Evolutionary conservation across 768 basidiomycete genomes (phyloP), one percentile per base, ranked within the genome.

Genomic region (Boletus bicolor): DNA sequence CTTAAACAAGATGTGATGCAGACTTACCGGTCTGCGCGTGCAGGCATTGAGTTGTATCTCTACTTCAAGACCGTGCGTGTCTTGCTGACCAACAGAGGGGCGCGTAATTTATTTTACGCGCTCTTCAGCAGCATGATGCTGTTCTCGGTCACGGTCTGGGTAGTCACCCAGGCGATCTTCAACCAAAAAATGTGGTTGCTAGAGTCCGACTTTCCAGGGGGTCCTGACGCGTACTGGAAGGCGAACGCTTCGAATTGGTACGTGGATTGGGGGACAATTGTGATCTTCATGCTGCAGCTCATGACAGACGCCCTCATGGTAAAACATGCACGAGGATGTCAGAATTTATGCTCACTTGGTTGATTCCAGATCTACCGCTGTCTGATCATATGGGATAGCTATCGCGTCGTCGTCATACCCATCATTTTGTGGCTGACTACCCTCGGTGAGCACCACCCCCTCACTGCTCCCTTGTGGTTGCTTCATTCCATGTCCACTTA

Each of bases 331-430:
- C 2, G 0, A 41, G 5, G 19, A 21, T 24, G 12, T 49, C 9
- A 8, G 17, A n/a, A 32, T 8, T 11, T 10, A 4, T 46, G n/a
- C 26, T 64, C 34, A 67, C 14, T 35, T 21, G 35, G 12, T 47
- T 44, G 28, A 5, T 55, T 73, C 26, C 46, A 78, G 77, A 66
- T 78, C n/a, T 68, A 75, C 53, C 77, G 75, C 28, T 75, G 74
- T 61, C 71, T 57, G 38, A 57, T 75, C 26, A 54, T 77, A 36
- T 77, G 73, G 72, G 37, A 64, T 32, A 60, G 36, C 37, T 21
- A 56, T 47, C 35, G 34, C 7, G 56, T 43, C 21, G 24, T 65
- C 24, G 2, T 59, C 14, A 10, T 58, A 14, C 69, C 69, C 26
- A 12, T 48, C 21, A 24, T 59, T 42, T n/a, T 72, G 15, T 70